These are phyloP conservation scores for Apiotrichum gracile DNA, from an alignment of 1,284 basidiomycete genomes.

Conservation along the genomic window DNA sequence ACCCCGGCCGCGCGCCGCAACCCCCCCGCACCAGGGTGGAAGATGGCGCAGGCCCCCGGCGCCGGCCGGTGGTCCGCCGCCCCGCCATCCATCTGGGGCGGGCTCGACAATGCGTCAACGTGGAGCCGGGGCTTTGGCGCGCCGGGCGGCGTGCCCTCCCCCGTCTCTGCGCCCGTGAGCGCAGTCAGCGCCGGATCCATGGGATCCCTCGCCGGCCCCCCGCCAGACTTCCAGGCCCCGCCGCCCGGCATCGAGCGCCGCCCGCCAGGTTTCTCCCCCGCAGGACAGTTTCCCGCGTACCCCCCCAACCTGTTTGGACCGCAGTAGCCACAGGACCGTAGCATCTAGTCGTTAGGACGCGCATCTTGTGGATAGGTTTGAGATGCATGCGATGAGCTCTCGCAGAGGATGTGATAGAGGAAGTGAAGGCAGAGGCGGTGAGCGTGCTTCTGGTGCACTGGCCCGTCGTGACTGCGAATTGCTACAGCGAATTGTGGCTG, in stretches of 20 bases:
- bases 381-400: too few species aligned
- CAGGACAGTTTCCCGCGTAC: background rate
- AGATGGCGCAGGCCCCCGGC: slow-evolving; percentile 25
- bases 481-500: too few species aligned
- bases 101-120: background rate
- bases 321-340: background rate
- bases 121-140: slow-evolving; percentile 1
- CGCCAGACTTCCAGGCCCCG: too few species aligned
- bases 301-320: background rate
- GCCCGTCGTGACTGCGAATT: too few species aligned
- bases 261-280: background rate
- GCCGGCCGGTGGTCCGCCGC: slow-evolving; percentile 33
- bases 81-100: slow-evolving; percentile 18
- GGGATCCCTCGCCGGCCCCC: too few species aligned
- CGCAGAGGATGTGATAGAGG: too few species aligned
- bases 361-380: too few species aligned
- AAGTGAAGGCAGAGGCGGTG: too few species aligned
- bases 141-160: background rate
- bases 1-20: slow-evolving; percentile 21
- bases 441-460: too few species aligned
- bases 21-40: slow-evolving; percentile 8
- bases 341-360: too few species aligned
- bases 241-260: too few species aligned
- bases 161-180: background rate
- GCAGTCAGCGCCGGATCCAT: background rate